Base-by-base conservation (phyloP, 345 rosid species). In the Linum trigynum region DNA sequence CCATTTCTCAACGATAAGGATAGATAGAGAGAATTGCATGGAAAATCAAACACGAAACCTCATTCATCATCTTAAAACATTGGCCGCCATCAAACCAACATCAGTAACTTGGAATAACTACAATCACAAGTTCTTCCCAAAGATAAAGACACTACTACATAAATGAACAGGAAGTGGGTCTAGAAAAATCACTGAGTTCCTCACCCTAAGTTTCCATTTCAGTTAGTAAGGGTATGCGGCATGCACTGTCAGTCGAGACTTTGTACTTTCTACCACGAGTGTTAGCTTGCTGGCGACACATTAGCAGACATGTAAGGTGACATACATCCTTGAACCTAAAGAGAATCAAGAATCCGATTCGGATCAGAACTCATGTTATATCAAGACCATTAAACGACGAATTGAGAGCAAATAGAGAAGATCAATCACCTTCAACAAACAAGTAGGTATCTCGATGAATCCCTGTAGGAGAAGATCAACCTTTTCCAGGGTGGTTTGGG, bases 401-500 rank as follows among this genome's bases (percentile, higher is more conserved):
- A 16, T 9, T 9, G 56, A 9, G n/a, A 51, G 10, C 14, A 16
- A 9, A 51, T 11, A 16, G 39, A 38, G 57, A 17, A 39, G 55
- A 68, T 48, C 23, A 41, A 63, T 62, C 77, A 89, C 92, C 84
- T 84, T 95, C 79, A 95, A 81, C 72, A 91, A 80, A 79, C 89
- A 78, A 68, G 81, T 82, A 38, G 97, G 97, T 66, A 91, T 81
- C 73, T 87, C 88, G 74, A 91, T 84, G 60, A 70, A 76, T 2
- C 96, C 97, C 78, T 85, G 97, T 42, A 87, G 84, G 8, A 95
- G 72, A 57, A 91, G 77, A 79, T 95, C 86, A 74, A 89, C 95
- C 67, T 79, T 86, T 78, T 84, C 88, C 71, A 90, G 87, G 62
- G 72, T 79, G 78, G 67, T 76, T 11, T 70, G 84, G 36, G 91